Conservation (phyloP, 768 basidiomycete genomes). For the Auricularia auricula-judae region DNA sequence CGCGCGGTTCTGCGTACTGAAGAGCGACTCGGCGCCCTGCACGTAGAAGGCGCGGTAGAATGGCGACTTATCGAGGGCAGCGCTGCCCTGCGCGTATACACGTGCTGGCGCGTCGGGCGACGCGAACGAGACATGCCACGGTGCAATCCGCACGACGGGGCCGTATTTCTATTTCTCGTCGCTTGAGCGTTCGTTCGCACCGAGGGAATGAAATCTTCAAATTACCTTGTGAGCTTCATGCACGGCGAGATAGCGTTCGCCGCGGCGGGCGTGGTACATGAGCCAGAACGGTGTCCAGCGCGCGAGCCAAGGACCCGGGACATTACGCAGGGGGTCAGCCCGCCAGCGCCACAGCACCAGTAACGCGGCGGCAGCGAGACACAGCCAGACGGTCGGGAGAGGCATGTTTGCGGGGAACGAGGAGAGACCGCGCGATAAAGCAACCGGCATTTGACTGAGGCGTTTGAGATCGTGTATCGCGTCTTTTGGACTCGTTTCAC, state of each 20-base stretch:
- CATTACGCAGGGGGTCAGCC: conserved; percentile 5
- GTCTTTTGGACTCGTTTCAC: neutral
- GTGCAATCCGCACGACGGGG: conserved; percentile 21
- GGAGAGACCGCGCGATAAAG: neutral
- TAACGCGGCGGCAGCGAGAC: neutral
- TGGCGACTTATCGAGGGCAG: conserved; percentile 19
- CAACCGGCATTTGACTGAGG: neutral
- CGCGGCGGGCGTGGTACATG: conserved; percentile 20
- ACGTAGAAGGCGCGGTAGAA: conserved; percentile 23
- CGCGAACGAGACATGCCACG: conserved; percentile 24
- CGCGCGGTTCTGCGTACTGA: conserved; percentile 20
- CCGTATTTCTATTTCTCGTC: conserved; percentile 17
- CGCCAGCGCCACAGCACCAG: neutral
- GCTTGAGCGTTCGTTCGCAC: too few species aligned
- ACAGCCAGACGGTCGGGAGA: neutral
- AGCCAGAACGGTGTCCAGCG: conserved; percentile 22
- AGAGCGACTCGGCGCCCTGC: conserved; percentile 15
- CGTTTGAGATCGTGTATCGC: neutral
- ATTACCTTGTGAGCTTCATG: conserved; percentile 19
- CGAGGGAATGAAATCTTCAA: neutral
- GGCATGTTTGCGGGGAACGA: neutral
- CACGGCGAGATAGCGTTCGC: conserved; percentile 20
- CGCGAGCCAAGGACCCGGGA: conserved; percentile 22
- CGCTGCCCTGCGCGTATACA: conserved; percentile 23
- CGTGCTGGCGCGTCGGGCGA: conserved; percentile 17